These are phyloP conservation scores for Didymella pomorum DNA, from an alignment of 2,329 filamentous ascomycete species.

Conservation along the genomic window DNA sequence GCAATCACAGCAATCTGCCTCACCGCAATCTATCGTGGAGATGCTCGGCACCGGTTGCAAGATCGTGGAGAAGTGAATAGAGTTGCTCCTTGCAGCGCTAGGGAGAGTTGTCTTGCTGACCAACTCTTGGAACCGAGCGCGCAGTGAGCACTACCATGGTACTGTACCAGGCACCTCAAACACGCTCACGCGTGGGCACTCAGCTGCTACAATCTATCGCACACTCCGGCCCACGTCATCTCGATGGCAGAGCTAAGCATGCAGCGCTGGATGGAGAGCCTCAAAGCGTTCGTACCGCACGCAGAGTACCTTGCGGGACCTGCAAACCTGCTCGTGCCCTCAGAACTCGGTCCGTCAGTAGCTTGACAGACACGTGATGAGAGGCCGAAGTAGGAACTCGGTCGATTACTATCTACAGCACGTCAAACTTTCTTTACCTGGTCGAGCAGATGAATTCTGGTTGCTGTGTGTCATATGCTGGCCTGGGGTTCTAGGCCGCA, in stretches of 20 bases:
- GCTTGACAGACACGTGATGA: conserved; percentile 8
- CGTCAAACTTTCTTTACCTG: conserved; percentile 12
- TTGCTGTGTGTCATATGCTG: conserved; percentile 17
- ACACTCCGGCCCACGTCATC: conserved; percentile 7
- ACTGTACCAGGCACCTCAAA: conserved; percentile 12
- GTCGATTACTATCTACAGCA: conserved; percentile 4
- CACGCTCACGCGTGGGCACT: conserved; percentile 5
- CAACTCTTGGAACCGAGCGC: not conserved
- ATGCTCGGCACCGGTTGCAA: conserved; percentile 15
- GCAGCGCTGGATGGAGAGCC: not conserved
- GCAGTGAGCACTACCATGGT: conserved; percentile 13
- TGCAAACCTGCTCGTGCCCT: conserved; percentile 8
- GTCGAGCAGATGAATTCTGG: conserved; percentile 14
- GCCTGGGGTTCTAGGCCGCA: conserved; percentile 20
- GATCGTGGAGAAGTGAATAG: conserved; percentile 19
- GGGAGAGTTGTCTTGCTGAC: conserved; percentile 10
- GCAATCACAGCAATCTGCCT: conserved; percentile 4
- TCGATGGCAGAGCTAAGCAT: not conserved
- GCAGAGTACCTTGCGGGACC: conserved; percentile 2
- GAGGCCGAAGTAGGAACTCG: conserved; percentile 14
- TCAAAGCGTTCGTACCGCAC: not conserved
- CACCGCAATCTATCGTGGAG: conserved; percentile 17
- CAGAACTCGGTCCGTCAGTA: conserved; percentile 10
- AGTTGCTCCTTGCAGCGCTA: conserved; percentile 19
- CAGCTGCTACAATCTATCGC: conserved; percentile 8